These are phyloP conservation scores for Zopfia rhizophila DNA, from an alignment of 2,329 filamentous ascomycete species.

Conservation along the genomic window DNA sequence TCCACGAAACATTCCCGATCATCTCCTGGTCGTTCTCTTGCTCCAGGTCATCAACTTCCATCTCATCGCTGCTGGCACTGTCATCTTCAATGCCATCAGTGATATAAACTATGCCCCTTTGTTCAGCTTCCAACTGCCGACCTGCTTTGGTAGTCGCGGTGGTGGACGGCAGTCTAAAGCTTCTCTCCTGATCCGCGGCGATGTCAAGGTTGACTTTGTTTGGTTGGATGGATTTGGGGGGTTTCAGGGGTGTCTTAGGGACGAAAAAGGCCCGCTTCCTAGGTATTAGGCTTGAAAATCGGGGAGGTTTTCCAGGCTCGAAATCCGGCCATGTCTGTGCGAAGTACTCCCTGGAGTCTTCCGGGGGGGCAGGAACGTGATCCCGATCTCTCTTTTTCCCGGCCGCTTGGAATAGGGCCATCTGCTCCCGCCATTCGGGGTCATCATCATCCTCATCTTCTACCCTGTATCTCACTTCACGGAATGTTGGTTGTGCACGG, in stretches of 20 bases:
- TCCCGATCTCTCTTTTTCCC: conserved; percentile 45
- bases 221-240: conserved; percentile 82
- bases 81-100: conserved; percentile 55
- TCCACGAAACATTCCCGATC: conserved; percentile 78
- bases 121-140: conserved; percentile 60
- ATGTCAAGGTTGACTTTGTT: conserved; percentile 91
- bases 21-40: conserved; percentile 69
- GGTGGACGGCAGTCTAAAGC: conserved; percentile 77
- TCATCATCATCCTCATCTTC: conserved; percentile 46
- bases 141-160: conserved; percentile 59
- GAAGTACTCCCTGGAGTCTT: conserved; percentile 79
- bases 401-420: conserved; percentile 43
- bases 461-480: conserved; percentile 25
- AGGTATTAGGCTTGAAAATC: conserved; percentile 85
- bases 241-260: conserved; percentile 80
- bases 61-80: conserved; percentile 54
- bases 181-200: conserved; percentile 84
- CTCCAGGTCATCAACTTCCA: conserved; percentile 61
- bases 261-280: conserved; percentile 81
- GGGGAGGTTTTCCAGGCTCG: conserved; percentile 76
- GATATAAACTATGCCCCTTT: conserved; percentile 65
- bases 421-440: conserved; percentile 46
- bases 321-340: conserved; percentile 85
- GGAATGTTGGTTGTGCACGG: conserved; percentile 31
- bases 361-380: conserved; percentile 72